Conservation (phyloP, 31 red algal genomes). For the Pterothamnion heteromorphum region DNA sequence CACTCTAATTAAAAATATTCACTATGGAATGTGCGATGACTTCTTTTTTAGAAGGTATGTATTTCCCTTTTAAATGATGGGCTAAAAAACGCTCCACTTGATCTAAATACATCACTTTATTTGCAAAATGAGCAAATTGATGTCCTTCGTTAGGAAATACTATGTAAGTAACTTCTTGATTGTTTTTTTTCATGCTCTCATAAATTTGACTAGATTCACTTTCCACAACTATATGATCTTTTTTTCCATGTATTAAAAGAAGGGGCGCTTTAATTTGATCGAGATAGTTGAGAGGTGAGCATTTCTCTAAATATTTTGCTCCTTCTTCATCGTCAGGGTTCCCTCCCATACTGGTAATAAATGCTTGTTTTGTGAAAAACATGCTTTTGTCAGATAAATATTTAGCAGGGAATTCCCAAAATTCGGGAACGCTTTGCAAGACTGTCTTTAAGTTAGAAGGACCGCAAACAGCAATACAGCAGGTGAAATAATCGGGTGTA, state of each 20-base stretch:
- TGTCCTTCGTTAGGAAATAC: conserved; percentile 3
- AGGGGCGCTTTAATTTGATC: conserved; percentile 18
- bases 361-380: neutral
- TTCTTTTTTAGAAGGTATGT: no score
- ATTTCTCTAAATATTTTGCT: neutral
- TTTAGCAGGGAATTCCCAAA: neutral
- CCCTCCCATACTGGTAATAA: neutral
- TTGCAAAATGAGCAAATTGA: neutral
- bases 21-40: no score
- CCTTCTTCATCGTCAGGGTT: neutral
- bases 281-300: neutral
- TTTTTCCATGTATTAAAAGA: conserved; percentile 26
- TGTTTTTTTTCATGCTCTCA: neutral
- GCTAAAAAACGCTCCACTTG: no score
- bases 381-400: neutral
- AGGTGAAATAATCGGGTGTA: conserved; percentile 28
- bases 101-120: no score
- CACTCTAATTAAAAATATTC: no score
- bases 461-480: neutral
- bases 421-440: neutral
- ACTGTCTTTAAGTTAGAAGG: neutral
- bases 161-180: neutral
- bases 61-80: no score
- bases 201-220: neutral
- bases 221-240: neutral